Percentiles rank a stretch among this genome's conserved stretches.
Conservation (phyloP, 2,329 filamentous ascomycete genomes). For the Cercospora sesami region DNA sequence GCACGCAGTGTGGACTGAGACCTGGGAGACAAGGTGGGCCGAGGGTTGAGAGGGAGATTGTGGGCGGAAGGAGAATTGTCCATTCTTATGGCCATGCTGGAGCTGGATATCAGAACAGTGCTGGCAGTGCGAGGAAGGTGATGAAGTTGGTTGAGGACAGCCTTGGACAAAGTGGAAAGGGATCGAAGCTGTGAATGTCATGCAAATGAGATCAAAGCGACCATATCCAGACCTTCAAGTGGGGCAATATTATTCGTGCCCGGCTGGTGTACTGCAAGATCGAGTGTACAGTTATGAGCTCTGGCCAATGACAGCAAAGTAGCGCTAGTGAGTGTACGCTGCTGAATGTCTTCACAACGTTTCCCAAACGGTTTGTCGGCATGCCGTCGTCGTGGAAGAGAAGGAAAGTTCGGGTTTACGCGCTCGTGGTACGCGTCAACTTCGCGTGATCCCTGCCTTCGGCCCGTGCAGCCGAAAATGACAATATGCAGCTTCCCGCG, state of each 20-base stretch:
- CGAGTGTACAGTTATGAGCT: neutral
- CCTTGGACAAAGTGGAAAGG: constrained; percentile 20
- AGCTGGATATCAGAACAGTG: constrained; percentile 44
- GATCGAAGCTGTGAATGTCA: constrained; percentile 22
- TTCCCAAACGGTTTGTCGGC: neutral
- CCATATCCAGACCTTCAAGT: neutral
- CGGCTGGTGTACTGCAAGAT: neutral
- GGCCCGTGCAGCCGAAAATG: constrained; percentile 1
- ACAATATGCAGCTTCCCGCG: constrained; percentile 6
- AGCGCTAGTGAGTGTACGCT: neutral
- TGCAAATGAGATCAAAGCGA: neutral
- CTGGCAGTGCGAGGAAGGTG: constrained; percentile 34
- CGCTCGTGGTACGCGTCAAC: neutral
- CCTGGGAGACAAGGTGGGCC: constrained; percentile 47
- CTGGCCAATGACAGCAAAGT: neutral
- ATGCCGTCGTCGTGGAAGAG: neutral
- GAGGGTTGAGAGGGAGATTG: constrained; percentile 46
- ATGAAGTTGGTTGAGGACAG: constrained; percentile 34
- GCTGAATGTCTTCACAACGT: neutral
- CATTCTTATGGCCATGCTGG: constrained; percentile 53
- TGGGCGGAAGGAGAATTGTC: constrained; percentile 40
- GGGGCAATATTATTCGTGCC: neutral
- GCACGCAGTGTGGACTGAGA: constrained; percentile 47
- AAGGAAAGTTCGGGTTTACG: neutral
- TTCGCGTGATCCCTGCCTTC: constrained; percentile 1